These are phyloP conservation scores for Comarum palustre DNA, from an alignment of 306 rosid species.

Conservation along the genomic window DNA sequence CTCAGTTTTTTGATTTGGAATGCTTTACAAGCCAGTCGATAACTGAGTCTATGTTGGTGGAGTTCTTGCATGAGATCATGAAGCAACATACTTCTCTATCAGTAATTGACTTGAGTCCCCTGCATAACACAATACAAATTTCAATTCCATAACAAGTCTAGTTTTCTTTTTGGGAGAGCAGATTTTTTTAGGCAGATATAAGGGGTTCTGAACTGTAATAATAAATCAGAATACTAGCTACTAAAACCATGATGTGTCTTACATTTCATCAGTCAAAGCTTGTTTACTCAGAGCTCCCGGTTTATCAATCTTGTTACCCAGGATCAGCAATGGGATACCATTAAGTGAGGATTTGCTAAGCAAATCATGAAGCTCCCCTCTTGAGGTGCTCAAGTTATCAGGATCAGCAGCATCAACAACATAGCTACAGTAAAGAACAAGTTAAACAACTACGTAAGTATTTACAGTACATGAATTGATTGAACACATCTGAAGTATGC, in stretches of 20 bases:
- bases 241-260: conserved; percentile 27
- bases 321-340: conserved; percentile 79
- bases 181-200: neutral
- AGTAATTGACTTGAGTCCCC: conserved; percentile 71
- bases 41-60: conserved; percentile 84
- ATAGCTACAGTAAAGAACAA: conserved; percentile 51
- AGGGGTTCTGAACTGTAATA: neutral
- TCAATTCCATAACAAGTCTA: conserved; percentile 19
- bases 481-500: neutral
- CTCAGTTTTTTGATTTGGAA: conserved; percentile 85
- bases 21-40: conserved; percentile 95
- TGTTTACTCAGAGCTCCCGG: conserved; percentile 68
- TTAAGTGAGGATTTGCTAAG: conserved; percentile 70
- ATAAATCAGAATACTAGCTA: neutral
- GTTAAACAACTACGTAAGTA: conserved; percentile 8
- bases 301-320: conserved; percentile 90
- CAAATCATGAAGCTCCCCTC: conserved; percentile 80
- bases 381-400: conserved; percentile 67
- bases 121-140: conserved; percentile 33
- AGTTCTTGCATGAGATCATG: conserved; percentile 96
- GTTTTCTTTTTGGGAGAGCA: neutral
- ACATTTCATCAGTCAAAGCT: conserved; percentile 81
- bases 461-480: neutral
- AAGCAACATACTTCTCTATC: conserved; percentile 93
- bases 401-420: conserved; percentile 96